phyloP scores from a whole-genome alignment of 352 stramenopile species.

The Globisporangium sylvaticum region DNA sequence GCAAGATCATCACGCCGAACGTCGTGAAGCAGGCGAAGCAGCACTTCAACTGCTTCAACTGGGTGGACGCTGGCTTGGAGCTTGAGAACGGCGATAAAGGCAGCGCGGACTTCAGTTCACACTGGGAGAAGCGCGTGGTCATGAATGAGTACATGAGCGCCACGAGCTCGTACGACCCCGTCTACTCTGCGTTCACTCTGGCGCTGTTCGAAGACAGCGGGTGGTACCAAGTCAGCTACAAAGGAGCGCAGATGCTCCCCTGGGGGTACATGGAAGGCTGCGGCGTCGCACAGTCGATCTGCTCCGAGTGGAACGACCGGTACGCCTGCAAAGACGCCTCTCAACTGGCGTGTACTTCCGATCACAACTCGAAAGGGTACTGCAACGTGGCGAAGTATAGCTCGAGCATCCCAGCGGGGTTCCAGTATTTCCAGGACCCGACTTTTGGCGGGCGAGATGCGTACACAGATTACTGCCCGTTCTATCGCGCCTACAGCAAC shows the following conservation, averaged over 20 bases:
- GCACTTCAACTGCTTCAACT: conserved; percentile 76
- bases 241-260: conserved; percentile 45
- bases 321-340: conserved; percentile 54
- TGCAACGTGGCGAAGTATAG: conserved; percentile 69
- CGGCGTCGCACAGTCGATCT: conserved; percentile 47
- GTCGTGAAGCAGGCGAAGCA: conserved; percentile 63
- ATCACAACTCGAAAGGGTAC: conserved; percentile 70
- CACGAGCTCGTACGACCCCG: conserved; percentile 65
- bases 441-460: conserved; percentile 51
- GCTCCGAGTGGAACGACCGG: conserved; percentile 62
- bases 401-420: conserved; percentile 64
- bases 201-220: conserved; percentile 79
- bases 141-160: conserved; percentile 87
- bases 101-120: conserved; percentile 56
- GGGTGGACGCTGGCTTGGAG: conserved; percentile 54
- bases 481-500: conserved; percentile 75
- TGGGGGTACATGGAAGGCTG: conserved; percentile 80
- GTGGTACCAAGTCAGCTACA: conserved; percentile 77
- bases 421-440: conserved; percentile 78
- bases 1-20: conserved; percentile 72
- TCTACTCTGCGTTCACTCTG: conserved; percentile 70
- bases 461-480: conserved; percentile 79
- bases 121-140: conserved; percentile 81
- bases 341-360: conserved; percentile 52
- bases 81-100: conserved; percentile 71